These are phyloP conservation scores for Pythium phragmiticola DNA, from an alignment of 352 stramenopile species.

Conservation along the genomic window DNA sequence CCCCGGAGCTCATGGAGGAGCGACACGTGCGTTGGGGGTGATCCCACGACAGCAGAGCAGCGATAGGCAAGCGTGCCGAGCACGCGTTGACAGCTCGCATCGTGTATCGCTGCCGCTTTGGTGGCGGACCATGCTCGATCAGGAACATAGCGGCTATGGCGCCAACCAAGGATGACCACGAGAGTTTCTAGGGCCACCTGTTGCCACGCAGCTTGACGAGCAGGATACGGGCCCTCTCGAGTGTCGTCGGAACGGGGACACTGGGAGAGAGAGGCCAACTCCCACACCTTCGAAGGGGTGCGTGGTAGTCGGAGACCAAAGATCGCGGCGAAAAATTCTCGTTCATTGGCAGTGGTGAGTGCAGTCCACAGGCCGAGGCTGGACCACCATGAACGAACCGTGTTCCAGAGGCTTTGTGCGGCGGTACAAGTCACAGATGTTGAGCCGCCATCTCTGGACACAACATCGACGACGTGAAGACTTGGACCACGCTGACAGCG, in stretches of 20 bases:
- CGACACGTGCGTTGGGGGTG: too few species aligned
- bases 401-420: too few species aligned
- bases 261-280: slow-evolving; percentile 13
- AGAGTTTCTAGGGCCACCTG: slow-evolving; percentile 13
- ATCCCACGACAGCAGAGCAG: neutral
- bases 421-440: too few species aligned
- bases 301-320: slow-evolving; percentile 13
- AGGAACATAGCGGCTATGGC: neutral
- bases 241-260: neutral
- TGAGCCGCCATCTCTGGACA: too few species aligned
- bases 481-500: too few species aligned
- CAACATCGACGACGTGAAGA: too few species aligned
- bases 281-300: slow-evolving; percentile 4
- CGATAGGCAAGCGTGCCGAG: neutral
- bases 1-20: too few species aligned
- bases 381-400: too few species aligned
- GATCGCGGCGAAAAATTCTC: slow-evolving; percentile 3
- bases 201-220: slow-evolving; percentile 13
- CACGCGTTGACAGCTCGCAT: neutral
- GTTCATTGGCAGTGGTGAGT: too few species aligned
- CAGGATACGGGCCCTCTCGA: slow-evolving; percentile 3
- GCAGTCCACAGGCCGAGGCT: too few species aligned
- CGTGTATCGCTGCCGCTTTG: neutral
- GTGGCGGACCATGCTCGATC: neutral
- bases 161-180: slow-evolving; percentile 3